These are phyloP conservation scores for Erodium texanum DNA, from an alignment of 441 rosid genomes.

Conservation along the genomic window DNA sequence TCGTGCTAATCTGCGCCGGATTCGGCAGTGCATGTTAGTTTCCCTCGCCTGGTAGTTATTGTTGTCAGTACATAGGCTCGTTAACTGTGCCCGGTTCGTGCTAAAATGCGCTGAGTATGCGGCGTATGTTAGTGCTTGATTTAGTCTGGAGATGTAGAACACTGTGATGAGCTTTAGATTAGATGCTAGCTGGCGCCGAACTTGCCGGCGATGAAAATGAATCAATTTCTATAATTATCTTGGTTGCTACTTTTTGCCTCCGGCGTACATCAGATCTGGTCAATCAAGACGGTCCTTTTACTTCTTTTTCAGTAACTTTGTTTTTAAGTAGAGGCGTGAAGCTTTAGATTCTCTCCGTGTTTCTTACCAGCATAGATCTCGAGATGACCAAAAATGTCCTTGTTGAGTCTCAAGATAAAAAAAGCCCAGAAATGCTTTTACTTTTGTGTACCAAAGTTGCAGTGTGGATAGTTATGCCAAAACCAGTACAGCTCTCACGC, in stretches of 20 bases:
- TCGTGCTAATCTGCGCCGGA: neutral
- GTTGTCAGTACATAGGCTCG: too few species aligned
- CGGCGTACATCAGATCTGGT: slow-evolving; percentile 3
- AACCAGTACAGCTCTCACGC: neutral
- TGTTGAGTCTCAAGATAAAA: neutral
- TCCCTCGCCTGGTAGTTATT: neutral
- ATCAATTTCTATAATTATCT: too few species aligned
- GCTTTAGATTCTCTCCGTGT: slow-evolving; percentile 2
- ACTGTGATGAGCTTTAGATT: too few species aligned
- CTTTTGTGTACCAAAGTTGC: neutral
- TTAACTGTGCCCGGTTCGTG: neutral
- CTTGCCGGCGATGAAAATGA: too few species aligned
- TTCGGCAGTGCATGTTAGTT: neutral
- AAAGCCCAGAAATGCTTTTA: neutral
- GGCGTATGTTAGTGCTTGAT: neutral
- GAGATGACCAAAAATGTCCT: slow-evolving; percentile 6
- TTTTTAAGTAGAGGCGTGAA: neutral
- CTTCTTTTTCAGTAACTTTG: neutral
- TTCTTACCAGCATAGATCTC: neutral
- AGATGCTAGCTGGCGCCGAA: too few species aligned
- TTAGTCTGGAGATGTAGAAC: too few species aligned
- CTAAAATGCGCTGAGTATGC: neutral
- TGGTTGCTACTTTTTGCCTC: neutral
- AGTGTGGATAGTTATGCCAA: neutral
- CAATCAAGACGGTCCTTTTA: neutral